Conservation (phyloP, 805 yeast genomes). For the Kluyveromyces dobzhanskii region DNA sequence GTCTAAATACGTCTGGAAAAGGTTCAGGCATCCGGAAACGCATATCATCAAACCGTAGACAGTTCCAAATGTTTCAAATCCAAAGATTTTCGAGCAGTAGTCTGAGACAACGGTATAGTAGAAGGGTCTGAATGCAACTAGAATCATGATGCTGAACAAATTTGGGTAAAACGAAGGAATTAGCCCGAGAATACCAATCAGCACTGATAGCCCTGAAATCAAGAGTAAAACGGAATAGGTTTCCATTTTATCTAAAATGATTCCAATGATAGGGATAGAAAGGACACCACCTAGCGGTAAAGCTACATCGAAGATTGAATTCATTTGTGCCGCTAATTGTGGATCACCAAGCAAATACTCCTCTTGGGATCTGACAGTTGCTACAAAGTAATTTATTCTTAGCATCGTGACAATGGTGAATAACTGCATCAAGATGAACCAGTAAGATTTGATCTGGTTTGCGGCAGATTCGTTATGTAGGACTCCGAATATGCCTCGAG, state of each 20-base stretch:
- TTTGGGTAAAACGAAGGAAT: constrained; percentile 43
- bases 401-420: constrained; percentile 87
- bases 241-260: constrained; percentile 63
- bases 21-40: constrained; percentile 72
- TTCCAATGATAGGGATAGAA: constrained; percentile 82
- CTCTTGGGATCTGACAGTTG: constrained; percentile 81
- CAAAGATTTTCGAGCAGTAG: constrained; percentile 86
- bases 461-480: constrained; percentile 54
- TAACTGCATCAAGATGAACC: constrained; percentile 71
- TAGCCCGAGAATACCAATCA: constrained; percentile 67
- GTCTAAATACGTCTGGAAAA: constrained; percentile 65
- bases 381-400: constrained; percentile 86
- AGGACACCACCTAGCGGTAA: constrained; percentile 83
- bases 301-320: constrained; percentile 75
- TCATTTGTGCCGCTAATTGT: constrained; percentile 45
- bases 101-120: constrained; percentile 91
- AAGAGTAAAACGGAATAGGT: constrained; percentile 49
- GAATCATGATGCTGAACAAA: constrained; percentile 55
- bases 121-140: constrained; percentile 84
- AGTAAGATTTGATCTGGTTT: constrained; percentile 44
- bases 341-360: constrained; percentile 51
- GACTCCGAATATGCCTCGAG: constrained; percentile 68
- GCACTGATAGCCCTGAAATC: constrained; percentile 45
- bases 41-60: constrained; percentile 83
- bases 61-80: constrained; percentile 85